A percentile compares a stretch with the other conserved stretches of the same genome.
phyloP scores from a whole-genome alignment of 148 eudicot genomes.

The Silene latifolia region DNA sequence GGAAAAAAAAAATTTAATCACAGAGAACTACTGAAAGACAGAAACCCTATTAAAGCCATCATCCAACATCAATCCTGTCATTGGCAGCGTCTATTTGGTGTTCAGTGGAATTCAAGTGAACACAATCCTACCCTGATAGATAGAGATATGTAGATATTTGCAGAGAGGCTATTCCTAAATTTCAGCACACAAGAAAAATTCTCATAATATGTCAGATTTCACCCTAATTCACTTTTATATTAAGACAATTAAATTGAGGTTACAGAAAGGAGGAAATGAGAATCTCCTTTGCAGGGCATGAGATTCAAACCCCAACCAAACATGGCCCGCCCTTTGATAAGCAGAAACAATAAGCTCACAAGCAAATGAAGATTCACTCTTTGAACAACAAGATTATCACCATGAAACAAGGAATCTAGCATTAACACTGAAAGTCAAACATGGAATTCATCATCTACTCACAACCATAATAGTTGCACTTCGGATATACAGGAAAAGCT shows the following conservation, averaged over 20 bases:
- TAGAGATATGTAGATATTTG: not conserved
- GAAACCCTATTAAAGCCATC: not conserved
- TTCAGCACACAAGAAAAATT: not conserved
- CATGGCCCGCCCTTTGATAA: not conserved
- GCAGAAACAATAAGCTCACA: not conserved
- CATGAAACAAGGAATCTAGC: not conserved
- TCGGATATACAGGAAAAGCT: conserved; percentile 12
- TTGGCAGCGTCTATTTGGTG: not conserved
- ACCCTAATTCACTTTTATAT: not conserved
- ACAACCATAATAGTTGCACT: conserved; percentile 8
- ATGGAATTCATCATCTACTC: not conserved
- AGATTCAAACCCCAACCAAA: not conserved
- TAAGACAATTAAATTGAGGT: not conserved
- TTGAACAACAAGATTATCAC: not conserved
- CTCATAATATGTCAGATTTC: not conserved
- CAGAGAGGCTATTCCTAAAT: not conserved
- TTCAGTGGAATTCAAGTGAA: not conserved
- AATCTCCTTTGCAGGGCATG: not conserved
- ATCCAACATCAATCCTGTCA: not conserved
- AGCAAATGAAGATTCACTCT: not conserved
- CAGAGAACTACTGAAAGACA: not conserved
- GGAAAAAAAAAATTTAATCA: not conserved
- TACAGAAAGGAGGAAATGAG: not conserved
- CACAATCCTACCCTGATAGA: not conserved
- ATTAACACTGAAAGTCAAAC: not conserved